Base-by-base conservation (phyloP, 1,139 yeast species). In the Zygosaccharomyces sapae region DNA sequence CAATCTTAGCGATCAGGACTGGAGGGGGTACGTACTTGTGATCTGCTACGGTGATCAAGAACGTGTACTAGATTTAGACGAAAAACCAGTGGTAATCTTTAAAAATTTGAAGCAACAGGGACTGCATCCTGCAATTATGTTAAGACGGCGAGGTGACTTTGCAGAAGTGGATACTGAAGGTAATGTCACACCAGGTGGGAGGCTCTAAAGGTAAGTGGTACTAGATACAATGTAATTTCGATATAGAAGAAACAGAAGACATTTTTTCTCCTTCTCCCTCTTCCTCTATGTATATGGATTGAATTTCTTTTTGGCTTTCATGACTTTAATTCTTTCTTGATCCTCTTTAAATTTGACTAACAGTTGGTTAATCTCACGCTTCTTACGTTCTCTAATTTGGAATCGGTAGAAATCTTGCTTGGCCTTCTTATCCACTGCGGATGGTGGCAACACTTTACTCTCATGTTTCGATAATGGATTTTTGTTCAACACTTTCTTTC, bases 31-130 rank as follows among this genome's bases (percentile, higher is more conserved):
- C 62, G 96, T 92, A 1, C 72, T 92, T 48, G 90, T 90, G 24
- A 86, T 92, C 12, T 86, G 95, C 62, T 89, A 88, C 64, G 96
- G 94, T 16, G 96, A 89, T 63, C 84, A 85, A 60, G 97, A 92
- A 61, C 72, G 97, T 20, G 81, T 89, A 13, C 69, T 92, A 43
- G 88, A 86, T 41, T 72, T 86, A 55, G 87, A 87, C 31, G 98
- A 92, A 61, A 86, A 82, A 63, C 98, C 98, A 0, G 92, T 90
- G 12, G 74, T 80, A 27, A 82, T 90, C n/a, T 88, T 88, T 64
- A 86, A 88, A 64, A 96, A 86, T 61, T 71, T 92, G 41, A 92
- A 83, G 62, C 96, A 87, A 54, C 77, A 82, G 51, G 97, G 97
- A 1, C 77, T 85, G 56, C 88, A 86, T 59, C 97, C 98, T 0